Base-by-base conservation (phyloP, 2,329 filamentous ascomycete genomes). In the Xylariaceae sp. region DNA sequence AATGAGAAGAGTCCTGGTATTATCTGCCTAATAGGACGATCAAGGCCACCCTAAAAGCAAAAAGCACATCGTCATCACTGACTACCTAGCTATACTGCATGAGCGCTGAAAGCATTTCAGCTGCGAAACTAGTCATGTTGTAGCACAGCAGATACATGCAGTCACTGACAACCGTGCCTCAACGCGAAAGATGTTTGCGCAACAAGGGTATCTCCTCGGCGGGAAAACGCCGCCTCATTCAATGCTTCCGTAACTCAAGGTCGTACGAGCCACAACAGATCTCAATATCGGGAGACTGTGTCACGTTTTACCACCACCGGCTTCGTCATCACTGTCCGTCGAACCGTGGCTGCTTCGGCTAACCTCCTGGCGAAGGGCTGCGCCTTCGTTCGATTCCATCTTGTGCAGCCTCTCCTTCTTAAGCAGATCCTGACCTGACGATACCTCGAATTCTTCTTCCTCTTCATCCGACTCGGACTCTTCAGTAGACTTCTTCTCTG, bases 401-500 rank as follows among this genome's bases (percentile, higher is more conserved):
- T 59, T 63, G 15, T 58, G 64, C 14, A 67, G 52, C 42, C 57
- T 70, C 58, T 76, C 68, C 51, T 74, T 71, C 51, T 71, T 67
- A 11, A 78, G 59, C 3, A 71, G 66, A 51, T 76, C 63, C 42
- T 66, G 59, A 44, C 66, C 71, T 1, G 68, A 57, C 4, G 65
- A 58, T n/a, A 67, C 65, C 56, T 77, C 67, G 44, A 75, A 71
- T 51, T 74, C 71, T 52, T 71, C 68, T 42, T 73, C 68, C 14
- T 51, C 49, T 45, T 70, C 66, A 35, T 71, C 64, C 19, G 70
- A 58, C 51, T 70, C 60, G 41, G 68, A 60, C 7, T 63, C 59
- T 22, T 61, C 63, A 19, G 64, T 39, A 5, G 68, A 61, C 31
- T 69, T 69, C 38, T 68, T 72, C 18, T 68, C 70, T 3, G 70